A percentile compares a stretch with the other conserved stretches of the same genome.
Evolutionary conservation across 371 early-diverging fungal species (phyloP).

Genomic region (Sanchytrium tribonematis): DNA sequence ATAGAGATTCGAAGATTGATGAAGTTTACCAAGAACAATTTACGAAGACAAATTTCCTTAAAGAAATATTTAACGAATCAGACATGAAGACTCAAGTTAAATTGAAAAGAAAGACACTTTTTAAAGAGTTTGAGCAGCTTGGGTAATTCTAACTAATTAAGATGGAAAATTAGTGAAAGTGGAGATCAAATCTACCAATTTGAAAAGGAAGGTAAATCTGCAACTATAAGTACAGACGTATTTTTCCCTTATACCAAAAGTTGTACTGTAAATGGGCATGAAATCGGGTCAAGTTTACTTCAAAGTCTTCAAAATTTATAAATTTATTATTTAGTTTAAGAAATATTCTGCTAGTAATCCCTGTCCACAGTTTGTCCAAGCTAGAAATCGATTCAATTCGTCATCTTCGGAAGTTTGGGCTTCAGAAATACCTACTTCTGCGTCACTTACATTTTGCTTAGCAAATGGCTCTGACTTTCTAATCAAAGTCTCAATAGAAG

Average conservation of each 20-base stretch:
- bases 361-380: not conserved
- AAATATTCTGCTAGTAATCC: not conserved
- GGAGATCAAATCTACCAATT: not conserved
- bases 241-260: not conserved
- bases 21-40: not conserved
- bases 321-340: not conserved
- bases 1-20: not conserved
- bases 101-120: not conserved
- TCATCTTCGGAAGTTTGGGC: not conserved
- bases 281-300: no score
- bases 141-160: not conserved
- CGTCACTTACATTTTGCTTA: not conserved
- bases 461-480: not conserved
- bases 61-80: not conserved
- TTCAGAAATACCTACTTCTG: not conserved
- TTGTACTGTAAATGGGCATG: not conserved
- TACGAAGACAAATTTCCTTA: not conserved
- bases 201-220: not conserved
- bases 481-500: not conserved
- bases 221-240: not conserved
- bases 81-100: not conserved
- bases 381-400: not conserved
- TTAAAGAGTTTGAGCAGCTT: not conserved
- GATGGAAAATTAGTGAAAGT: not conserved
- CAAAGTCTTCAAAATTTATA: no score